Base-by-base conservation (phyloP, 306 rosid genomes). In the Crotalaria pallida region DNA sequence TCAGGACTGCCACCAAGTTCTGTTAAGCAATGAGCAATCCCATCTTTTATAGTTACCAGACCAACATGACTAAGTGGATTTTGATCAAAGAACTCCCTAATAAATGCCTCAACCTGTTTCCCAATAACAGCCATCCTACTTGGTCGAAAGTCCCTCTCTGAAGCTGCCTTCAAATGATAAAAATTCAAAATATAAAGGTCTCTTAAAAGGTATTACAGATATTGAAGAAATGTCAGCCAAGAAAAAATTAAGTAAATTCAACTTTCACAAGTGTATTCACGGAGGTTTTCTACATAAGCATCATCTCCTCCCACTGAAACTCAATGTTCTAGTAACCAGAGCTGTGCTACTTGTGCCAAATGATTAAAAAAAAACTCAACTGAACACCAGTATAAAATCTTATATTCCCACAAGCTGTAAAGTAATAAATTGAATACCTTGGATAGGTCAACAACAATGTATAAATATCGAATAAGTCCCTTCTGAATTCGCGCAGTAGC, bases 1-100 rank as follows among this genome's bases (percentile, higher is more conserved):
- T 94, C 97, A 1, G 98, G 98, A 77, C 97, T 88, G 71, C 98
- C 98, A 69, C 97, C 98, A 26, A 90, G 96, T 75, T 94, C 97
- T 7, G 97, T 88, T 71, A 94, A 74, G 79, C 88, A 78, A 43
- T 84, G 78, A 64, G 97, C 89, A 78, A 90, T 69, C 53, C 97
- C 98, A 45, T 94, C 98, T 81, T 88, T 94, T 61, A 91, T 75
- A 36, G 89, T 83, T 80, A 90, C 89, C 26, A 94, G 61, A 67
- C 96, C 96, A 73, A 94, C 77, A 77, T 90, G 98, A 79, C 98
- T 88, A 43, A 90, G 96, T 1, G 98, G 98, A 83, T 94, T 94
- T 83, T 94, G 97, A 79, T 94, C 88, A 79, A 90, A 90, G 81
- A 88, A 90, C 78, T 88, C 96, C 79, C 96, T 78, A 58, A 94